Base-by-base conservation (phyloP, 768 basidiomycete species). In the Wakefieldia striispora region DNA sequence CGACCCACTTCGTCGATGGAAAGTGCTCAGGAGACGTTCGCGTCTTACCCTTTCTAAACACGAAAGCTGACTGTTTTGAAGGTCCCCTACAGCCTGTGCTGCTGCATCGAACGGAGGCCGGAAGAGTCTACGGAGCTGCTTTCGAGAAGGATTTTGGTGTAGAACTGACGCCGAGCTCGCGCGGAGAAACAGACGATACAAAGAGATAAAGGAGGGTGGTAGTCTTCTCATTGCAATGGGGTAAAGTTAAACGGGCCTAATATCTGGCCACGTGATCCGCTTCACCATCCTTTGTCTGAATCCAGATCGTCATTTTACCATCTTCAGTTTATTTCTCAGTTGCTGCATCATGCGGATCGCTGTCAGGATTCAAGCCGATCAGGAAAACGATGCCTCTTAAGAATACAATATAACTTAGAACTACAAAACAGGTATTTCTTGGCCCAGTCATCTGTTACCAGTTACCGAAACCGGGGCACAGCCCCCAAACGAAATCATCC, bases 141-240 rank as follows among this genome's bases (percentile, higher is more conserved):
- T 61, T n/a, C 72, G 72, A 1, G 77, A 73, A 8, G 56, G 53
- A 8, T 61, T 62, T 23, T 83, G 74, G 51, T 83, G 76, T 10
- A 86, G 69, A 17, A 85, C 83, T 2, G 84, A 72, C 11, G 81
- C 78, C 17, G 82, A 78, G 19, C 69, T 69, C 19, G 80, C 73
- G 33, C 84, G 75, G 26, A 86, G 67, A 54, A 81, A 74, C 6
- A 87, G 71, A 14, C 84, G 76, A 54, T 86, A 86, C 1, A 83
- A 59, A 51, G 82, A 82, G 11, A 63, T 80, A 54, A 86, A 78
- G 14, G 63, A 58, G 6, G 67, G 34, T 0, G 72, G 71, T 14
- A 73, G 57, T 7, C 4, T 26, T 23, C 6, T 19, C 63, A 63
- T 60, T 14, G 12, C 8, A 6, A 11, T 17, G 8, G 13, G 20